Evolutionary conservation across 1,139 yeast species (phyloP), one percentile per base, ranked within the genome.

Genomic region (Blastobotrys buckinghamii): DNA sequence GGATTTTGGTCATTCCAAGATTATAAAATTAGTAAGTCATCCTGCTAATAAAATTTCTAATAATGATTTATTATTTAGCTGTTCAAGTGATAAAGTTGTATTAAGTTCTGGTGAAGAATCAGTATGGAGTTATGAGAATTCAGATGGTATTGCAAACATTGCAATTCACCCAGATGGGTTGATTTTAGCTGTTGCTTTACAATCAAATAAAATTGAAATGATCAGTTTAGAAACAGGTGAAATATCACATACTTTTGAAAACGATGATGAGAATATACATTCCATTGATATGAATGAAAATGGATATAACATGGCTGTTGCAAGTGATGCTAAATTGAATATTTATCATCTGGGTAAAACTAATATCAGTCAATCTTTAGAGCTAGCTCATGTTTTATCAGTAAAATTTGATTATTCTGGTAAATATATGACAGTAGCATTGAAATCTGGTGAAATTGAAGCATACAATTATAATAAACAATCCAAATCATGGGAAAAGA

Each of bases 121-220:
- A 13, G 32, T 29, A 29, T 29, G 32, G 32, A 29, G 32, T 29
- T 29, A 29, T 29, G 12, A 29, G 3, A 29, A 6, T 29, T 6
- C 4, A 29, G 12, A 29, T 29, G 32, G 12, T 29, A 29, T 29
- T 29, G 4, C 64, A 1, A 55, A 70, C 3, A 45, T 53, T 26
- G 60, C 62, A 1, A 67, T 83, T 27, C 92, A 84, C 57, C 78
- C 78, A 3, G 92, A 84, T 62, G 92, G 92, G 13, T 74, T 76
- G 2, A 64, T 84, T 19, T 58, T 81, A 5, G 84, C 81, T 0
- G 60, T 77, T 12, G 82, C 81, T 0, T 63, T 68, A 6, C 51
- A 58, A 6, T 56, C 64, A 7, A 76, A 75, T 1, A 59, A 65
- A 6, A 68, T 80, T 9, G 59, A 64, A 5, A 66, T 81, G 6